phyloP scores from a whole-genome alignment of 495 filamentous ascomycete species.

The Lasiosphaeria hispida region DNA sequence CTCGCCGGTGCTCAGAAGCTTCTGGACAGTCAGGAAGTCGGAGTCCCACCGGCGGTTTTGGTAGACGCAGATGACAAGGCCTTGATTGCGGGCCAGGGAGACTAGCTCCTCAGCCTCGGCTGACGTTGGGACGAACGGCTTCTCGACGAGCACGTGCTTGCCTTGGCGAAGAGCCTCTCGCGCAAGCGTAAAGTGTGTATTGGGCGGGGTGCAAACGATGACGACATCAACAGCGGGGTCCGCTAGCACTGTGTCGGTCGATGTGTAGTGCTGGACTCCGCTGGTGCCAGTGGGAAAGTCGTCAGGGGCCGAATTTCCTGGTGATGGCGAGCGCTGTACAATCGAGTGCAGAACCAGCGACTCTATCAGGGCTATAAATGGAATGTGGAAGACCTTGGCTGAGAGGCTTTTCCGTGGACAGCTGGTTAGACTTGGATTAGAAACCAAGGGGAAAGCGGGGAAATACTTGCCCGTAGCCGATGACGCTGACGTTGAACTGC shows the following conservation, averaged over 20 bases:
- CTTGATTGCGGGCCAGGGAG: no score
- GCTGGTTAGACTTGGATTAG: no score
- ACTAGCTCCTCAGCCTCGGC: no score
- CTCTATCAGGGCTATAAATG: constrained; percentile 67
- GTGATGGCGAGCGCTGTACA: constrained; percentile 60
- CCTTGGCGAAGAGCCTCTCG: constrained; percentile 67
- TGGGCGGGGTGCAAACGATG: constrained; percentile 71
- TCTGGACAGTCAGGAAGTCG: no score
- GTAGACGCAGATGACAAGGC: no score
- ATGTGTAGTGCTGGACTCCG: constrained; percentile 64
- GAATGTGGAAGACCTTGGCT: constrained; percentile 88
- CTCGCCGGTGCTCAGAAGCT: no score
- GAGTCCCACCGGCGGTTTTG: no score
- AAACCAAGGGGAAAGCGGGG: no score
- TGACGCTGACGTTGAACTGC: constrained; percentile 51
- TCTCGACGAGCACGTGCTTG: constrained; percentile 83
- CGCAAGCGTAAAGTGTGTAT: constrained; percentile 67
- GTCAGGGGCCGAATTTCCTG: constrained; percentile 59
- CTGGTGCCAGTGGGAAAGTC: constrained; percentile 68
- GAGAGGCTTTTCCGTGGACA: no score
- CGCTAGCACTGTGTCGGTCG: constrained; percentile 59
- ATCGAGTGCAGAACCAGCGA: constrained; percentile 71
- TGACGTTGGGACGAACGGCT: no score
- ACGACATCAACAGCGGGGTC: constrained; percentile 68
- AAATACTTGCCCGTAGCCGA: constrained; percentile 60